These are phyloP conservation scores for Annulohypoxylon truncatum DNA, from an alignment of 2,329 filamentous ascomycete species.

Conservation along the genomic window DNA sequence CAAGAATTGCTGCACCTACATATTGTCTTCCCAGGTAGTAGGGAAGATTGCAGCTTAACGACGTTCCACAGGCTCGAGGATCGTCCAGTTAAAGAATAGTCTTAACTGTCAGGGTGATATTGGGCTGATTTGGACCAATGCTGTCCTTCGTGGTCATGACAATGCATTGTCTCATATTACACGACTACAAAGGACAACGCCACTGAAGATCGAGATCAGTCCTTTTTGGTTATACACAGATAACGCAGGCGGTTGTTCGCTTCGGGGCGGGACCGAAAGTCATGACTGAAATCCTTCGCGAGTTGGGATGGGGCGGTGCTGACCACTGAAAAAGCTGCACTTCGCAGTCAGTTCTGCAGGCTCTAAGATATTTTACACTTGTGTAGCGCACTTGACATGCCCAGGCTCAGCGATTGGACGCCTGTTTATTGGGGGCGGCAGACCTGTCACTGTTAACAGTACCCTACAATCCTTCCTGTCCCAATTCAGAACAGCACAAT, in stretches of 20 bases:
- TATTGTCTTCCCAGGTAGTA: background rate
- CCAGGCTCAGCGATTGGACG: background rate
- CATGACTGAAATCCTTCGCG: background rate
- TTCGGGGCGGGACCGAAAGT: background rate
- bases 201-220: background rate
- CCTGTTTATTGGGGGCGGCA: background rate
- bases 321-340: background rate
- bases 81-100: background rate
- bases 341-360: no score
- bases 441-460: background rate
- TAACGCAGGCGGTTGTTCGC: background rate
- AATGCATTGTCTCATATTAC: background rate
- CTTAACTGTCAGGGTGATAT: background rate
- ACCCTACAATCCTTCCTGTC: background rate
- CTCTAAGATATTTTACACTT: background rate
- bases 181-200: background rate
- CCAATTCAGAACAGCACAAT: background rate
- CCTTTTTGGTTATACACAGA: background rate
- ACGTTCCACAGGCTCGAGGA: background rate
- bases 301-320: background rate
- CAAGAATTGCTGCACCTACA: background rate
- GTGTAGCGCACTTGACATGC: background rate
- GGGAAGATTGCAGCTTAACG: background rate
- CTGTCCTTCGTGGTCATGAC: background rate
- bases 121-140: background rate